These are phyloP conservation scores for Mycena chlorophos DNA, from an alignment of 768 basidiomycete species.

Conservation along the genomic window DNA sequence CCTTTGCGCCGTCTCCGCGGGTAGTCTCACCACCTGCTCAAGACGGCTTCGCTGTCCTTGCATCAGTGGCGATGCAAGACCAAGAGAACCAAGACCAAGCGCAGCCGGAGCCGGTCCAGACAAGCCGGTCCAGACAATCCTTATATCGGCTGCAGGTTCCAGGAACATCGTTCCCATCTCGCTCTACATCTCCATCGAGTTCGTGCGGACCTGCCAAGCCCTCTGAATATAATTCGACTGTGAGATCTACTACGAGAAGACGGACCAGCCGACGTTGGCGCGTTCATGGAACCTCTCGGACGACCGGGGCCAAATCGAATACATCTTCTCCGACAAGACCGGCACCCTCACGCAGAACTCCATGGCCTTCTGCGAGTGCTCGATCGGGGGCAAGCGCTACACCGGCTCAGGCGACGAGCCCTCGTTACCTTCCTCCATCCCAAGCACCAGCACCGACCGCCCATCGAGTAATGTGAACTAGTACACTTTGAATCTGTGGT, in stretches of 20 bases:
- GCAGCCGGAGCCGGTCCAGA: no score
- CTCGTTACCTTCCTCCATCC: slow-evolving; percentile 23
- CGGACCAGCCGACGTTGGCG: slow-evolving; percentile 74
- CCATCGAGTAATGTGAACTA: no score
- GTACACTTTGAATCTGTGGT: no score
- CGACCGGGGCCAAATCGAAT: slow-evolving; percentile 96
- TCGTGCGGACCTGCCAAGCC: slow-evolving; percentile 86
- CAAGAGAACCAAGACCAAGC: no score
- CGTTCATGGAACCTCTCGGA: slow-evolving; percentile 95
- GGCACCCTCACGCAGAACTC: slow-evolving; percentile 94
- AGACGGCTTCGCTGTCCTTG: no score
- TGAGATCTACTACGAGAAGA: slow-evolving; percentile 82
- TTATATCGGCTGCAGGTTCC: slow-evolving; percentile 63
- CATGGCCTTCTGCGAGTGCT: slow-evolving; percentile 94
- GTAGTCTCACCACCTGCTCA: no score
- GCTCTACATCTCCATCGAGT: slow-evolving; percentile 98
- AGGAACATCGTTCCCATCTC: slow-evolving; percentile 98
- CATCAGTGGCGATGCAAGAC: no score
- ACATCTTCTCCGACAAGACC: slow-evolving; percentile 98
- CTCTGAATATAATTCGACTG: slow-evolving; percentile 95
- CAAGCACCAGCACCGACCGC: slow-evolving; percentile 27
- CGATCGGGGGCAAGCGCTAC: slow-evolving; percentile 83
- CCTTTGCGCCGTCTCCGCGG: no score
- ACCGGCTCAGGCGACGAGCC: slow-evolving; percentile 56
- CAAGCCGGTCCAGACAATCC: no score